Evolutionary conservation across 345 rosid species (phyloP).

Genomic region (Mallotus nudiflorus): DNA sequence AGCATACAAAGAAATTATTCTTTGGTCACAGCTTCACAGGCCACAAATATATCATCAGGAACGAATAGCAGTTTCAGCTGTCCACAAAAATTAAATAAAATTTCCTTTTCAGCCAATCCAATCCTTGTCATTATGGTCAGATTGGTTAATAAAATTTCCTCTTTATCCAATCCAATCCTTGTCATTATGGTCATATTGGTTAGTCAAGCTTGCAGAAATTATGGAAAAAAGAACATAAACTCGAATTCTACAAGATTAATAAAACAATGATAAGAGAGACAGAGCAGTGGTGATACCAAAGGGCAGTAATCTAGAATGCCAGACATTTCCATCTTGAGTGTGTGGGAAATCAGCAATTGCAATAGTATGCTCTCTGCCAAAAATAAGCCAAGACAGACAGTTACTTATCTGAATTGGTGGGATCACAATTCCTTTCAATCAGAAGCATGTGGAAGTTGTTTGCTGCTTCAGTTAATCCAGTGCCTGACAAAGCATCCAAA

Average conservation of each 20-base stretch:
- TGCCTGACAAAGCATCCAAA: conserved; percentile 48
- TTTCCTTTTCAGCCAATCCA: conserved; percentile 3
- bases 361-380: neutral
- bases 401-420: conserved; percentile 2
- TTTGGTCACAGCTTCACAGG: no score
- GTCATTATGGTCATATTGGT: neutral
- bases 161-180: conserved; percentile 7
- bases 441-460: conserved; percentile 37
- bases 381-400: neutral
- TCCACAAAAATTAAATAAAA: neutral
- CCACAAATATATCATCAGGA: neutral
- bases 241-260: neutral
- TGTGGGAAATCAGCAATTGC: neutral
- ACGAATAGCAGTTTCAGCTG: neutral
- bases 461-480: conserved; percentile 54
- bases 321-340: neutral
- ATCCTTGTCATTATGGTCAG: neutral
- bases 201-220: neutral
- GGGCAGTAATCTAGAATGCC: neutral
- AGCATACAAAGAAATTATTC: no score
- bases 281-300: neutral
- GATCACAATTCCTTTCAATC: conserved; percentile 23
- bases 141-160: neutral
- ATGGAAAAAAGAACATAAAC: neutral
- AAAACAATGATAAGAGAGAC: neutral